A percentile compares a stretch with the other conserved stretches of the same genome.
Evolutionary conservation across 306 rosid genomes (phyloP).

Genomic region (Castanea mollissima): DNA sequence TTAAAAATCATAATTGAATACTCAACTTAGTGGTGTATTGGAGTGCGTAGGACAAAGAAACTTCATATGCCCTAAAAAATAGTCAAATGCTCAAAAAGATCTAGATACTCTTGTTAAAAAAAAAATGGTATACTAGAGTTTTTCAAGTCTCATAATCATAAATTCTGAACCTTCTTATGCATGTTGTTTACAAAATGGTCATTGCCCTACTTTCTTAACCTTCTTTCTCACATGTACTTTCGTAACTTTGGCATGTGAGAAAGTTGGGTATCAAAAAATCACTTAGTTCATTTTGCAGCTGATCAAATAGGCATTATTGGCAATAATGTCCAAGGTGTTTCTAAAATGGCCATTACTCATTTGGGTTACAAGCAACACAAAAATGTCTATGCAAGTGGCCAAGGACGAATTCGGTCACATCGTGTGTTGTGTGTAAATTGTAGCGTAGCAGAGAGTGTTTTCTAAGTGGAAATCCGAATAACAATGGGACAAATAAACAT

Average conservation of each 20-base stretch:
- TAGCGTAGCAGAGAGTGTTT: neutral
- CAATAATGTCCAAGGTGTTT: neutral
- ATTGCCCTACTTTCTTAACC: too few relatives aligned
- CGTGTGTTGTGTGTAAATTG: neutral
- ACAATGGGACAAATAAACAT: neutral
- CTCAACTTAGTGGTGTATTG: fast-evolving
- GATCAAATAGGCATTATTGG: neutral
- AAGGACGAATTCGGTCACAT: too few relatives aligned
- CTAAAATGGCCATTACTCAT: neutral
- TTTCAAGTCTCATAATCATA: too few relatives aligned
- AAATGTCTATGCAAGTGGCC: neutral
- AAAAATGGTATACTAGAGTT: too few relatives aligned
- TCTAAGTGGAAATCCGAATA: neutral
- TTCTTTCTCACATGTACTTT: too few relatives aligned
- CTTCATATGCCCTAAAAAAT: fast-evolving
- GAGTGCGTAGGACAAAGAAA: fast-evolving
- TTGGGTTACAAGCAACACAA: too few relatives aligned
- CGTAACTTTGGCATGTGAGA: neutral
- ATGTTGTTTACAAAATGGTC: too few relatives aligned
- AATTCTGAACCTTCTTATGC: too few relatives aligned
- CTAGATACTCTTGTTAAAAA: fast-evolving
- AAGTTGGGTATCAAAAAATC: neutral
- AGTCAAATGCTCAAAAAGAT: too few relatives aligned
- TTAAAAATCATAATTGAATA: too few relatives aligned
- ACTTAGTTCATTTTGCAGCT: neutral